Evolutionary conservation across 176 grass and related monocot genomes (phyloP).

Genomic region (Thinopyrum elongatum): DNA sequence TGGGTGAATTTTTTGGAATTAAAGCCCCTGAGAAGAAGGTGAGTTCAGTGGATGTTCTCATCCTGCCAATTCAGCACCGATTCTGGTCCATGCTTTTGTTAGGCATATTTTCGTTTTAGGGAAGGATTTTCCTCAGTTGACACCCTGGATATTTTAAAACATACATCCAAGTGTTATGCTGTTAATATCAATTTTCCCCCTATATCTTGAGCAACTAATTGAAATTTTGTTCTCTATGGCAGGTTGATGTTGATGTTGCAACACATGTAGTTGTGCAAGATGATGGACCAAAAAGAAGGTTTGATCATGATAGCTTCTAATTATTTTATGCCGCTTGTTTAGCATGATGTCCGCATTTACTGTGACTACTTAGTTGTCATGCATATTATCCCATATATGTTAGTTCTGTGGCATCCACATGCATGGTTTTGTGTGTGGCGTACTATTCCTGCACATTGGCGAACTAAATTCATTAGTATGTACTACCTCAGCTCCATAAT

Average conservation of each 20-base stretch:
- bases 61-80: slow-evolving; percentile 20
- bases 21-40: slow-evolving; percentile 92
- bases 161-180: slow-evolving; percentile 2
- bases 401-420: background rate
- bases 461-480: background rate
- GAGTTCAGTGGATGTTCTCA: slow-evolving; percentile 19
- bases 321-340: slow-evolving; percentile 25
- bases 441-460: background rate
- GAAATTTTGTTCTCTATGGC: slow-evolving; percentile 28
- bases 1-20: slow-evolving; percentile 97
- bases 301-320: slow-evolving; percentile 21
- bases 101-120: slow-evolving; percentile 1
- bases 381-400: slow-evolving; percentile 10
- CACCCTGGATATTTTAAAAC: background rate
- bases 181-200: background rate
- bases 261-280: slow-evolving; percentile 82
- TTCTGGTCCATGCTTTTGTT: background rate
- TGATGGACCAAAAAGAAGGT: slow-evolving; percentile 96
- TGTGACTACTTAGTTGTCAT: background rate
- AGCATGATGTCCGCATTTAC: background rate
- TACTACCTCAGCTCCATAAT: no score
- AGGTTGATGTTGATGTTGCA: slow-evolving; percentile 83
- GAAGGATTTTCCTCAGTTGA: background rate
- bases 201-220: background rate
- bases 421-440: background rate